Percentiles rank a stretch among this genome's conserved stretches.
Evolutionary conservation across 2,329 filamentous ascomycete species (phyloP).

Genomic region (Cladophialophora bantiana): DNA sequence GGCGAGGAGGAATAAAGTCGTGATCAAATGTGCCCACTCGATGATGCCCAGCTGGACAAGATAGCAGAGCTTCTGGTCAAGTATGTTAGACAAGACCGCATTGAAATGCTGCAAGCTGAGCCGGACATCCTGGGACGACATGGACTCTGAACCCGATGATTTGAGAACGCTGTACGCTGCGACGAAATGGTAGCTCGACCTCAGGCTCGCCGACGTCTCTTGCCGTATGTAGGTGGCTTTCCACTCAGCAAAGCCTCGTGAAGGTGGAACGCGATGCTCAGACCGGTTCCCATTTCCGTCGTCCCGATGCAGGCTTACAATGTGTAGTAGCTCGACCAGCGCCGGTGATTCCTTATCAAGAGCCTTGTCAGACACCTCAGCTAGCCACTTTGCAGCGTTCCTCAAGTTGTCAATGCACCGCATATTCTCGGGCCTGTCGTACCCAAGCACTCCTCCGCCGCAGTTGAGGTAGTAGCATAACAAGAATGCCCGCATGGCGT

Average conservation of each 20-base stretch:
- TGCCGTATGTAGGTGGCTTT: neutral
- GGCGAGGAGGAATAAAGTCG: slow-evolving; percentile 31
- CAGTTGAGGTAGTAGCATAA: slow-evolving; percentile 34
- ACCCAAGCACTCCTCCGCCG: slow-evolving; percentile 25
- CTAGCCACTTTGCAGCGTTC: slow-evolving; percentile 17
- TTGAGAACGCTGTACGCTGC: slow-evolving; percentile 26
- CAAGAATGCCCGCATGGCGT: slow-evolving; percentile 25
- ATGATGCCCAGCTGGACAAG: slow-evolving; percentile 23
- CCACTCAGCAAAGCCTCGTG: slow-evolving; percentile 10
- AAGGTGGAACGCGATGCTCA: neutral
- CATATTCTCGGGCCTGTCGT: slow-evolving; percentile 31
- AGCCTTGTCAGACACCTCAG: neutral
- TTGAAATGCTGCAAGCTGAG: slow-evolving; percentile 16
- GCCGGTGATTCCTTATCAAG: slow-evolving; percentile 21
- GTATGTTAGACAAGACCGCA: slow-evolving; percentile 21
- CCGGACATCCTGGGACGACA: slow-evolving; percentile 9
- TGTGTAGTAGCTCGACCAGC: slow-evolving; percentile 23
- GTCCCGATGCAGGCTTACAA: slow-evolving; percentile 13
- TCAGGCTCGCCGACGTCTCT: neutral
- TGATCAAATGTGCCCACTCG: slow-evolving; percentile 32
- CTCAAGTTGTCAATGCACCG: slow-evolving; percentile 23
- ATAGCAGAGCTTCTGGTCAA: slow-evolving; percentile 14
- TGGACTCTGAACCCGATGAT: neutral
- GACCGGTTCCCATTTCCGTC: neutral
- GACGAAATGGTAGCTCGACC: slow-evolving; percentile 28